Conservation (phyloP, 2,329 filamentous ascomycete genomes). For the Fusarium sp. region DNA sequence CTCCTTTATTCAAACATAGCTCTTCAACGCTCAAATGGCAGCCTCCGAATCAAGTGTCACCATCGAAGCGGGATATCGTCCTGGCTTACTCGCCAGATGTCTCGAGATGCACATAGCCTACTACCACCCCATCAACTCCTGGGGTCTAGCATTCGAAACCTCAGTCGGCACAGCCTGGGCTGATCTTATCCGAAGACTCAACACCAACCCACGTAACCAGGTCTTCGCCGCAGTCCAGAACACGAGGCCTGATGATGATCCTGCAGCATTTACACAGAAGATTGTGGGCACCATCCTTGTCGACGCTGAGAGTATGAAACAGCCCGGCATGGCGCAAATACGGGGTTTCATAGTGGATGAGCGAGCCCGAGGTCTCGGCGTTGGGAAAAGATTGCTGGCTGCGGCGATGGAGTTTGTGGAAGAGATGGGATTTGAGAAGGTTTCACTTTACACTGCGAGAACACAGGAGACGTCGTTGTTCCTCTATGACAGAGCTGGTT, state of each 20-base stretch:
- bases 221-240: conserved; percentile 23
- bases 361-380: conserved; percentile 19
- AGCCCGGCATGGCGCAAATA: conserved; percentile 16
- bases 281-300: conserved; percentile 25
- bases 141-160: conserved; percentile 28
- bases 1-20: accelerated
- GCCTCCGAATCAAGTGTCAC: not conserved
- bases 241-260: accelerated
- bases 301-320: conserved; percentile 15
- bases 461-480: conserved; percentile 8
- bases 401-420: conserved; percentile 27
- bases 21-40: not conserved
- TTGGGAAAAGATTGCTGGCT: conserved; percentile 13
- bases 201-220: conserved; percentile 20
- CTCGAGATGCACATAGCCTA: conserved; percentile 35
- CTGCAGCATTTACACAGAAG: conserved; percentile 5
- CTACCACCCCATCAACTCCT: conserved; percentile 26
- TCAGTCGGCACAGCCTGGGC: conserved; percentile 28
- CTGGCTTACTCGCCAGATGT: conserved; percentile 27
- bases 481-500: conserved; percentile 20
- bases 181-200: conserved; percentile 28
- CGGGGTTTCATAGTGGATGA: conserved; percentile 34
- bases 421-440: conserved; percentile 13
- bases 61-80: conserved; percentile 27
- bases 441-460: conserved; percentile 9